Conservation (phyloP, 2,329 filamentous ascomycete genomes). For the Dothistroma pini region DNA sequence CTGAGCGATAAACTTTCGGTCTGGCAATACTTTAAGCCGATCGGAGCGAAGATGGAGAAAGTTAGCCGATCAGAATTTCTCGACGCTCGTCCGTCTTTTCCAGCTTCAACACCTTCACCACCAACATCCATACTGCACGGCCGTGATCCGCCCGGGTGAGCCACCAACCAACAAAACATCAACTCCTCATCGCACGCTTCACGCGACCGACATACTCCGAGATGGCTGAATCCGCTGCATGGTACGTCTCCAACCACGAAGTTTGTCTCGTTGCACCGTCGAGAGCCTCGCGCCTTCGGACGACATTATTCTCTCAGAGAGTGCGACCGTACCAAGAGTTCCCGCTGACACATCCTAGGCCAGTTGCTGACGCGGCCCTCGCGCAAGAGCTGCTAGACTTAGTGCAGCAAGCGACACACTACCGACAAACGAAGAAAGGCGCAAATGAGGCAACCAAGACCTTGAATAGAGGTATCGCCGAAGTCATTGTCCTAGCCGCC, state of each 20-base stretch:
- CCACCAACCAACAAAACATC: background rate
- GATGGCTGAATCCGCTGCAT: background rate
- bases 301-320: too few relatives aligned
- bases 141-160: background rate
- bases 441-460: conserved; percentile 71
- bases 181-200: background rate
- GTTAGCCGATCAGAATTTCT: background rate
- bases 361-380: conserved; percentile 47
- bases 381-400: conserved; percentile 46
- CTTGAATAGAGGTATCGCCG: conserved; percentile 83
- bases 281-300: too few relatives aligned
- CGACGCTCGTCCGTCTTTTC: background rate
- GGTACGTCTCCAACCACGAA: too few relatives aligned
- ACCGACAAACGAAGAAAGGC: conserved; percentile 75
- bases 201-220: background rate
- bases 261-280: too few relatives aligned
- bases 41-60: background rate
- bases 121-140: background rate
- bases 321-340: too few relatives aligned
- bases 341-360: conserved; percentile 19
- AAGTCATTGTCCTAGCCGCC: conserved; percentile 84
- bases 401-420: conserved; percentile 63
- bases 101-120: background rate
- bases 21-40: background rate
- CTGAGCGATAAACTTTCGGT: background rate